A percentile compares a stretch with the other conserved stretches of the same genome.
Conservation (phyloP, 2,329 filamentous ascomycete genomes). For the Colletotrichum sp. region DNA sequence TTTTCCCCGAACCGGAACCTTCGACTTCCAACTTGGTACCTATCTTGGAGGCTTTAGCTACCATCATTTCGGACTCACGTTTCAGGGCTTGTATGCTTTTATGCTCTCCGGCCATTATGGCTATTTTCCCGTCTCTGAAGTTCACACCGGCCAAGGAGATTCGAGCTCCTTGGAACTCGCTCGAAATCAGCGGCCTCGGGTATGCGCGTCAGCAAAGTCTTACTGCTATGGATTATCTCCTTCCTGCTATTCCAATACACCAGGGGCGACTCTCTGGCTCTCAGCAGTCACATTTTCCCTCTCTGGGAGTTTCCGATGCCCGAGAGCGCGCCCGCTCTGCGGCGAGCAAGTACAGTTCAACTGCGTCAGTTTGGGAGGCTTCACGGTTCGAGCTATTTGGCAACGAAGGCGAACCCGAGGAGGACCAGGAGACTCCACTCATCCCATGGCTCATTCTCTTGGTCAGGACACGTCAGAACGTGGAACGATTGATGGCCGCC, state of each 20-base stretch:
- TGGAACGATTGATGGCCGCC: conserved; percentile 71
- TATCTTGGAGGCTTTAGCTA: conserved; percentile 77
- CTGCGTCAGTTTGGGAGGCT: conserved; percentile 35
- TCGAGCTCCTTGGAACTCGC: conserved; percentile 55
- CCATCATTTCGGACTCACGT: conserved; percentile 80
- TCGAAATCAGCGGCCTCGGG: conserved; percentile 57
- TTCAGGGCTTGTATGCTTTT: conserved; percentile 76
- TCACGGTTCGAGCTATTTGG: conserved; percentile 31
- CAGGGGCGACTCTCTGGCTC: conserved; percentile 27
- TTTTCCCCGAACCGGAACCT: conserved; percentile 67
- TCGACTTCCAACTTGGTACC: conserved; percentile 65
- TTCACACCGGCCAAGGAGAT: conserved; percentile 54
- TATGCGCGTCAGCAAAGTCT: conserved; percentile 48
- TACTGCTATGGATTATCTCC: conserved; percentile 68
- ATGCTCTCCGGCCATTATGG: conserved; percentile 71
- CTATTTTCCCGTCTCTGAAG: conserved; percentile 69
- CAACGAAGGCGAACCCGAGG: conserved; percentile 41
- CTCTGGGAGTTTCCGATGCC: conserved; percentile 49
- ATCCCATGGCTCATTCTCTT: conserved; percentile 76
- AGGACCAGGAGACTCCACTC: conserved; percentile 72
- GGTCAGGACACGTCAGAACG: conserved; percentile 60
- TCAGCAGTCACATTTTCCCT: conserved; percentile 56
- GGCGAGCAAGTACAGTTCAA: conserved; percentile 30
- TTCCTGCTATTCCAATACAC: conserved; percentile 60
- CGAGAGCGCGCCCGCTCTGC: conserved; percentile 37